Conservation (phyloP, 768 basidiomycete species). For the Lactarius hengduanensis region DNA sequence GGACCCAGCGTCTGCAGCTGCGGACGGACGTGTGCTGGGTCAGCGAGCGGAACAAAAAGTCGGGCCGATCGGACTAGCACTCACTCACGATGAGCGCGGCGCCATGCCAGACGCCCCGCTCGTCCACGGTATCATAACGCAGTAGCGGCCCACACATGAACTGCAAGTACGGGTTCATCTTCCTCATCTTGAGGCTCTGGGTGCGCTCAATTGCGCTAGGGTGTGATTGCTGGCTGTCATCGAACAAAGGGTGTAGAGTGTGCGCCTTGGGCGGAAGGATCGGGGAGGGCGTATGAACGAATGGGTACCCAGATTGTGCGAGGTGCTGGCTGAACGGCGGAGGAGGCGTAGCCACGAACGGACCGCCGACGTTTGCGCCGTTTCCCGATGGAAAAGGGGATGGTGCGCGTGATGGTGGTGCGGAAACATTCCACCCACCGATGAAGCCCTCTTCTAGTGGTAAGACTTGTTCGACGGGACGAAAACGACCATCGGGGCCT, state of each 20-base stretch:
- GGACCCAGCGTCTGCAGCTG: conserved; percentile 77
- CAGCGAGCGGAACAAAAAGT: neutral
- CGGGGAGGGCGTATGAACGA: neutral
- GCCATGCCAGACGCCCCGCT: conserved; percentile 80
- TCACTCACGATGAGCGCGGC: conserved; percentile 85
- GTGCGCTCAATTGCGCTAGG: conserved; percentile 67
- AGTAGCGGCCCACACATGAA: conserved; percentile 92
- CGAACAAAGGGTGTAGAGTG: conserved; percentile 29
- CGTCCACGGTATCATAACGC: conserved; percentile 85
- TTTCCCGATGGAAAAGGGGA: conserved; percentile 56
- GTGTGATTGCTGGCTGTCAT: conserved; percentile 41
- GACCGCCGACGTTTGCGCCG: conserved; percentile 5
- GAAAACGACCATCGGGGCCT: conserved; percentile 49
- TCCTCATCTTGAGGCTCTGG: conserved; percentile 51
- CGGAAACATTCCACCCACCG: conserved; percentile 49
- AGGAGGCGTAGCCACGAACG: neutral
- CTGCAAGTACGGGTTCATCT: conserved; percentile 82
- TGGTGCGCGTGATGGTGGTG: conserved; percentile 34
- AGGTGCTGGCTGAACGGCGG: conserved; percentile 14
- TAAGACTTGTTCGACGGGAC: conserved; percentile 54
- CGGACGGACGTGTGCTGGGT: conserved; percentile 5
- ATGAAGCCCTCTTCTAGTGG: conserved; percentile 64
- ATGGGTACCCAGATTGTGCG: conserved; percentile 18
- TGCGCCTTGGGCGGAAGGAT: conserved; percentile 16
- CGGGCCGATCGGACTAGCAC: conserved; percentile 35